A percentile compares a stretch with the other conserved stretches of the same genome.
Conservation (phyloP, 805 yeast genomes). For the Kodamaea kaohsiungensis region DNA sequence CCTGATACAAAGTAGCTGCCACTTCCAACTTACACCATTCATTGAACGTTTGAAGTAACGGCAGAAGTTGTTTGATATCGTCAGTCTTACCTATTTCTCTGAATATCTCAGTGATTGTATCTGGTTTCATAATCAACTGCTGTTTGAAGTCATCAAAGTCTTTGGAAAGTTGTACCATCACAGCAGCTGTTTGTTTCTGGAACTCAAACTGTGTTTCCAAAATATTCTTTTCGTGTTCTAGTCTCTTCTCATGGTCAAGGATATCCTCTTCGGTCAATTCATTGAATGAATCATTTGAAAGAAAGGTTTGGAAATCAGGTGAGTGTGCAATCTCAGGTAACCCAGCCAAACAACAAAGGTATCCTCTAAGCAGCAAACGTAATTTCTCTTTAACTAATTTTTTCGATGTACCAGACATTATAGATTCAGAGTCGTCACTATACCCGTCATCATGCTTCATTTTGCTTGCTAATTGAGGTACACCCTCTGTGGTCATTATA, state of each 20-base stretch:
- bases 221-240: conserved; percentile 58
- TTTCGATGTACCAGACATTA: background rate
- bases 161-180: conserved; percentile 54
- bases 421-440: conserved; percentile 7
- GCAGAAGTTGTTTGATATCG: conserved; percentile 59
- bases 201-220: conserved; percentile 67
- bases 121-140: conserved; percentile 47
- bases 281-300: conserved; percentile 38
- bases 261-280: conserved; percentile 43
- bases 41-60: conserved; percentile 65
- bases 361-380: conserved; percentile 76
- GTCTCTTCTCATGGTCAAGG: conserved; percentile 59
- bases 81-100: conserved; percentile 60
- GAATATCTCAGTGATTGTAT: conserved; percentile 63
- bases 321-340: conserved; percentile 59
- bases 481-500: conserved; percentile 42
- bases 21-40: conserved; percentile 83
- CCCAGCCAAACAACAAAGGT: conserved; percentile 53
- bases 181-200: conserved; percentile 63
- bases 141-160: conserved; percentile 62
- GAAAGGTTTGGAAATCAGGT: conserved; percentile 52
- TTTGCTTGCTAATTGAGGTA: conserved; percentile 61
- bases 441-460: conserved; percentile 40
- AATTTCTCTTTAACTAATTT: conserved; percentile 69
- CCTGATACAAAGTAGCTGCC: conserved; percentile 80